Percentiles rank a stretch among this genome's conserved stretches.
Conservation (phyloP, 2,329 filamentous ascomycete species). For the Phyllosticta citrichinensis region DNA sequence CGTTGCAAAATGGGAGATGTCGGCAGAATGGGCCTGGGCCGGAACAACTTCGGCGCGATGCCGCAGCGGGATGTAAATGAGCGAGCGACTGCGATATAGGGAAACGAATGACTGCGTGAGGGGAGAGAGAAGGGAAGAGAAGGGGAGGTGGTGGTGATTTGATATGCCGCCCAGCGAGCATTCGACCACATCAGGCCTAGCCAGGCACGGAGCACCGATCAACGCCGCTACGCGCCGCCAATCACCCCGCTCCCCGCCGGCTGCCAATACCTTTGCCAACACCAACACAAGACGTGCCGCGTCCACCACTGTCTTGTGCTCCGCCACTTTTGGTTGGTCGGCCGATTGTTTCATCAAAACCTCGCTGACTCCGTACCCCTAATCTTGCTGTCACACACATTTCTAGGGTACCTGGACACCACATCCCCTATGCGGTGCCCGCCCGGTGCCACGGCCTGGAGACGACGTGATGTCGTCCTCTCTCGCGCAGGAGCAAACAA, state of each 20-base stretch:
- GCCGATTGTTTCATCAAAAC: background rate
- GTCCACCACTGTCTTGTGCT: background rate
- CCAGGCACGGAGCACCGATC: background rate
- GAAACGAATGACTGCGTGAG: slow-evolving; percentile 10
- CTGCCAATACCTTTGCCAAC: background rate
- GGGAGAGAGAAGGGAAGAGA: background rate
- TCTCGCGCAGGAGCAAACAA: background rate
- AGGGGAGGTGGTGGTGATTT: background rate
- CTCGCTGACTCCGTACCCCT: background rate
- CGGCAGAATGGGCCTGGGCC: background rate
- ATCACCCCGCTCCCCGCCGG: background rate
- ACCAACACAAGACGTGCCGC: background rate
- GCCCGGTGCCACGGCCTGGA: background rate
- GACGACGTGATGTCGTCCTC: background rate
- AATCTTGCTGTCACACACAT: background rate
- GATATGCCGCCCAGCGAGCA: background rate
- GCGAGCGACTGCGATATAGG: background rate
- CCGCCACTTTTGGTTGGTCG: background rate
- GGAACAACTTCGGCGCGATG: background rate
- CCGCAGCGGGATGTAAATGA: background rate
- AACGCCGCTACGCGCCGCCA: background rate
- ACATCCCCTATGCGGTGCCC: background rate
- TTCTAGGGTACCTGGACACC: background rate
- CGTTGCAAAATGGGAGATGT: background rate
- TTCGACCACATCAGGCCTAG: background rate